phyloP scores from a whole-genome alignment of 345 rosid species.

The Euclidium syriacum region DNA sequence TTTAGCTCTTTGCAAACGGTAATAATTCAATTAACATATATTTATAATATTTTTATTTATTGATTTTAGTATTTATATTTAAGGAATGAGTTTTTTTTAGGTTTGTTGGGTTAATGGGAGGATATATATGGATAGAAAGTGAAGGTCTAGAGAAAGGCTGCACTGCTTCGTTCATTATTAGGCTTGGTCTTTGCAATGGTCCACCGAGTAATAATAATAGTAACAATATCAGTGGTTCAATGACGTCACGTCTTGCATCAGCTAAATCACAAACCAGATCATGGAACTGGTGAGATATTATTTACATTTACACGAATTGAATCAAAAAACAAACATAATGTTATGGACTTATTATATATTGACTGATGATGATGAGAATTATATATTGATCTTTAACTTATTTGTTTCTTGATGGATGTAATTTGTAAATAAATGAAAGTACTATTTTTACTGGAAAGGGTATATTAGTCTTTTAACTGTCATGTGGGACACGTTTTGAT shows the following conservation, averaged over 20 bases:
- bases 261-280: constrained; percentile 39
- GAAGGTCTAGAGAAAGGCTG: constrained; percentile 79
- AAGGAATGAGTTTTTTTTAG: no score
- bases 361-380: no score
- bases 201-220: no score
- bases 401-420: constrained; percentile 18
- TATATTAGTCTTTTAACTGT: background rate
- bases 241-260: constrained; percentile 36
- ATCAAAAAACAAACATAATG: no score
- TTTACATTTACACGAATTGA: no score
- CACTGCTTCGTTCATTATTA: constrained; percentile 53
- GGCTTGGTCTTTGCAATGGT: constrained; percentile 55
- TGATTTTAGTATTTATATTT: no score
- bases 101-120: constrained; percentile 90
- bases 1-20: constrained; percentile 91
- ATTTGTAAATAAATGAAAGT: constrained; percentile 15
- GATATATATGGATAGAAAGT: constrained; percentile 87
- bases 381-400: constrained; percentile 21
- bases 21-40: background rate
- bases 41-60: no score
- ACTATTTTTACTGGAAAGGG: background rate
- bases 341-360: no score
- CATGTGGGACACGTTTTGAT: no score
- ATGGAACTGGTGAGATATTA: constrained; percentile 49
- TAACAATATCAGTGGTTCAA: constrained; percentile 29